phyloP scores from a whole-genome alignment of 768 basidiomycete genomes.

The Mycena kentingensis region DNA sequence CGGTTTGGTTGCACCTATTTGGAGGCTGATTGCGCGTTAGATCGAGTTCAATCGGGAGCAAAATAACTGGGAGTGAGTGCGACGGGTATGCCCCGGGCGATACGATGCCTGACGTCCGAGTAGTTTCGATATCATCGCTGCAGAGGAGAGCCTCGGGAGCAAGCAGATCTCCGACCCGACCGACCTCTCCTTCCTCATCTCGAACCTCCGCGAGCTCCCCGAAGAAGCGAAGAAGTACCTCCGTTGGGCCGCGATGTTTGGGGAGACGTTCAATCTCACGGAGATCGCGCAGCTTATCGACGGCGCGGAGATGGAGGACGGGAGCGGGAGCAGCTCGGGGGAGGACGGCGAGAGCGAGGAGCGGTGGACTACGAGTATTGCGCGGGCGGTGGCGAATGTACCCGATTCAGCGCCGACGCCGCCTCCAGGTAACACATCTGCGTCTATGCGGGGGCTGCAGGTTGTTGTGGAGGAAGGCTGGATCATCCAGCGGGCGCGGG shows the following conservation, averaged over 20 bases:
- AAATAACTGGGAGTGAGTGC: conserved; percentile 68
- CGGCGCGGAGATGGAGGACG: conserved; percentile 70
- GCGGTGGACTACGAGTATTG: conserved; percentile 54
- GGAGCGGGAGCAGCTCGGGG: conserved; percentile 50
- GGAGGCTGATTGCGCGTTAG: conserved; percentile 33
- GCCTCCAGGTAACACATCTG: conserved; percentile 46
- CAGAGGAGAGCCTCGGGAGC: conserved; percentile 55
- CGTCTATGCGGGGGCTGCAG: conserved; percentile 70
- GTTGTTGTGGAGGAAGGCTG: conserved; percentile 70
- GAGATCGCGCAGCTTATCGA: conserved; percentile 77
- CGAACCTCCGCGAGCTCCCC: conserved; percentile 60
- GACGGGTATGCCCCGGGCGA: neutral
- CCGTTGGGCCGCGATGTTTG: conserved; percentile 73
- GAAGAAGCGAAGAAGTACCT: conserved; percentile 68
- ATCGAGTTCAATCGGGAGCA: conserved; percentile 66
- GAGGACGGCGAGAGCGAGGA: conserved; percentile 56
- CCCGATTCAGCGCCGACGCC: conserved; percentile 43
- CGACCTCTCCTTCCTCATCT: conserved; percentile 61
- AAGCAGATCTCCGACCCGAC: conserved; percentile 61
- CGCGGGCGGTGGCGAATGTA: conserved; percentile 50
- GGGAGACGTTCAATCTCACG: conserved; percentile 74
- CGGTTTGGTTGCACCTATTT: neutral
- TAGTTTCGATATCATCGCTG: conserved; percentile 46
- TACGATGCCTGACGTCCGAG: conserved; percentile 3
- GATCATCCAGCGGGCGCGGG: conserved; percentile 69